Evolutionary conservation across 805 yeast genomes (phyloP).

Genomic region (Aciculoconidium aculeatum): DNA sequence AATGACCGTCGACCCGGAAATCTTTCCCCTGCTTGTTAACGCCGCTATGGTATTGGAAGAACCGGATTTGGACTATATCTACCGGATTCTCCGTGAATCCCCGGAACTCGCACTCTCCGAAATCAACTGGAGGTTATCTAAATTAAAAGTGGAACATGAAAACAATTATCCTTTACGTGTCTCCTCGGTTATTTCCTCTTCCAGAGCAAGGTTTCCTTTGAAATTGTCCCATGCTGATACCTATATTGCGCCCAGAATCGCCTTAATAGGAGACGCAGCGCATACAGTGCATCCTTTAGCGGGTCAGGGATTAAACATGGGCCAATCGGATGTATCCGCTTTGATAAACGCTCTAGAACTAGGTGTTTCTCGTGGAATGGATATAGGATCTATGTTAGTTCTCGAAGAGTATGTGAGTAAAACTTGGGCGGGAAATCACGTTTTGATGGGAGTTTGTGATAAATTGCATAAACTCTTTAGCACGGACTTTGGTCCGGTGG

Average conservation of each 20-base stretch:
- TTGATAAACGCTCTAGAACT: constrained; percentile 63
- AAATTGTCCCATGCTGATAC: constrained; percentile 86
- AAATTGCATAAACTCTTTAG: constrained; percentile 84
- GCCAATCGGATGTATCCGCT: constrained; percentile 83
- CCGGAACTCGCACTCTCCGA: constrained; percentile 55
- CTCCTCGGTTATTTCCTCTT: constrained; percentile 47
- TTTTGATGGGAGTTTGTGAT: constrained; percentile 82
- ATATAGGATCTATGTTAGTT: constrained; percentile 75
- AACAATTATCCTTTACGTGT: constrained; percentile 65
- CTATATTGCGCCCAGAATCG: constrained; percentile 78
- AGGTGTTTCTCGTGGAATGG: constrained; percentile 75
- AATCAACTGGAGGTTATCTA: constrained; percentile 62
- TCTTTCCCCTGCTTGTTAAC: constrained; percentile 68
- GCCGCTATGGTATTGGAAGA: constrained; percentile 81
- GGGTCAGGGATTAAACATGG: constrained; percentile 98
- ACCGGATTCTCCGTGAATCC: constrained; percentile 31
- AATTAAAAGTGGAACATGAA: constrained; percentile 40
- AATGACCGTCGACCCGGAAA: constrained; percentile 49
- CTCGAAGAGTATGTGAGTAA: constrained; percentile 83
- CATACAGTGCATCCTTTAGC: constrained; percentile 97
- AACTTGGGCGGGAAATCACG: constrained; percentile 77
- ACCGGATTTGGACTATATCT: constrained; percentile 71
- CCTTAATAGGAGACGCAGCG: constrained; percentile 97
- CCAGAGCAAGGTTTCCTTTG: constrained; percentile 87
- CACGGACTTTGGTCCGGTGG: constrained; percentile 68